phyloP scores from a whole-genome alignment of 345 rosid genomes.

The Jatropha curcas region DNA sequence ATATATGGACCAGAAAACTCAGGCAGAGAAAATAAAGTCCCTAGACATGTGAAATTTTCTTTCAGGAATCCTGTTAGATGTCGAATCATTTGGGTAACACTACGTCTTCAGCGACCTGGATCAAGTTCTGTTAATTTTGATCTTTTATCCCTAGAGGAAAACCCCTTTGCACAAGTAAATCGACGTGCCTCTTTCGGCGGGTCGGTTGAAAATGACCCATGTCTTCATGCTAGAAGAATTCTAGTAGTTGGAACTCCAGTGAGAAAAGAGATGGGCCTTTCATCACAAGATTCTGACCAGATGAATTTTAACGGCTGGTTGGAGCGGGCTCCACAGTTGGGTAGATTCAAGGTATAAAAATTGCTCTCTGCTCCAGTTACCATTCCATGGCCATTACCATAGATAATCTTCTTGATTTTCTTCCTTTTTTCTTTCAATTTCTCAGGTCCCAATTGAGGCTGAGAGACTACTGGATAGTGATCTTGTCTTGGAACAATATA shows the following conservation, averaged over 20 bases:
- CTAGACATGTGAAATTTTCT: slow-evolving; percentile 79
- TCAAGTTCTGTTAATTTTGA: slow-evolving; percentile 77
- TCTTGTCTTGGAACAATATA: slow-evolving; percentile 72
- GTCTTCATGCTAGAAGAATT: slow-evolving; percentile 86
- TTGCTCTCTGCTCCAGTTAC: background rate
- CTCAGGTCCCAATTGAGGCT: slow-evolving; percentile 74
- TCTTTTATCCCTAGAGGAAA: slow-evolving; percentile 80
- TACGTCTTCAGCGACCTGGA: slow-evolving; percentile 77
- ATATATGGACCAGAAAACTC: slow-evolving; percentile 68
- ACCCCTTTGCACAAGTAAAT: slow-evolving; percentile 73
- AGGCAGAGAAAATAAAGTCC: slow-evolving; percentile 48
- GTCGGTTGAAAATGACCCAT: slow-evolving; percentile 58
- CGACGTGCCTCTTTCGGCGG: slow-evolving; percentile 90
- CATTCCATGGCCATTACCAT: background rate
- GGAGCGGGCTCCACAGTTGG: slow-evolving; percentile 77
- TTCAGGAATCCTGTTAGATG: slow-evolving; percentile 78
- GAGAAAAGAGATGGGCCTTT: slow-evolving; percentile 39
- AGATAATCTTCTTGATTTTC: slow-evolving; percentile 1
- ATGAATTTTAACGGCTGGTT: slow-evolving; percentile 59
- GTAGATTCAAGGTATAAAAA: slow-evolving; percentile 72
- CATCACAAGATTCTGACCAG: slow-evolving; percentile 54
- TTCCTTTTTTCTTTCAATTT: slow-evolving; percentile 1
- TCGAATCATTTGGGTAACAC: slow-evolving; percentile 80
- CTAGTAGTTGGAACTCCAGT: slow-evolving; percentile 66
- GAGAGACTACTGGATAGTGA: slow-evolving; percentile 73